phyloP scores from a whole-genome alignment of 441 rosid species.

The Populus tomentosa region DNA sequence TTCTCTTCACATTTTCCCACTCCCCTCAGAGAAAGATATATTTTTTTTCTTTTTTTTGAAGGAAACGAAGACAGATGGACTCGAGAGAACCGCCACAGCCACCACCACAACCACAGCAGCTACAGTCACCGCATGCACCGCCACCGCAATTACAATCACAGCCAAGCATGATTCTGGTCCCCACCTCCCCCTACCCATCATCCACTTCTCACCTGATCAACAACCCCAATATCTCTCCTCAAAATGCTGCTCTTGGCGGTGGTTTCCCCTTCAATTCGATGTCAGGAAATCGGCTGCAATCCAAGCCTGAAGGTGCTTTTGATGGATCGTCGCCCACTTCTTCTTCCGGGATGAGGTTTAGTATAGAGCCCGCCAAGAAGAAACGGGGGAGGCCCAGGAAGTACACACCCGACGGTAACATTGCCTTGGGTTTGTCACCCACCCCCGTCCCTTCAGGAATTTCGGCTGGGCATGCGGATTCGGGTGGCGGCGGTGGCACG shows the following conservation, averaged over 20 bases:
- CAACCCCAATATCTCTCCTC: slow-evolving; percentile 26
- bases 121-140: slow-evolving; percentile 27
- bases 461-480: slow-evolving; percentile 41
- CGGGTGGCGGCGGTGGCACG: slow-evolving; percentile 38
- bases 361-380: slow-evolving; percentile 72
- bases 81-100: slow-evolving; percentile 46
- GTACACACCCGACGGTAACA: slow-evolving; percentile 81
- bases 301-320: slow-evolving; percentile 38
- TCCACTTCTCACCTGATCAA: slow-evolving; percentile 17
- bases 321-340: slow-evolving; percentile 70
- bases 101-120: slow-evolving; percentile 29
- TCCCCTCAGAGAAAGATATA: neutral
- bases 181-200: slow-evolving; percentile 24
- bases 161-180: slow-evolving; percentile 10
- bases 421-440: slow-evolving; percentile 75
- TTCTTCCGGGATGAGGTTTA: slow-evolving; percentile 41
- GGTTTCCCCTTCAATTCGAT: slow-evolving; percentile 36
- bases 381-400: slow-evolving; percentile 90
- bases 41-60: no score
- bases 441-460: slow-evolving; percentile 49
- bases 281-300: slow-evolving; percentile 22
- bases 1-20: neutral
- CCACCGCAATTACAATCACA: slow-evolving; percentile 25
- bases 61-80: slow-evolving; percentile 40
- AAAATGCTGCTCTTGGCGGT: slow-evolving; percentile 15